Conservation (phyloP, 495 filamentous ascomycete species). For the Aspergillus heteromorphus region DNA sequence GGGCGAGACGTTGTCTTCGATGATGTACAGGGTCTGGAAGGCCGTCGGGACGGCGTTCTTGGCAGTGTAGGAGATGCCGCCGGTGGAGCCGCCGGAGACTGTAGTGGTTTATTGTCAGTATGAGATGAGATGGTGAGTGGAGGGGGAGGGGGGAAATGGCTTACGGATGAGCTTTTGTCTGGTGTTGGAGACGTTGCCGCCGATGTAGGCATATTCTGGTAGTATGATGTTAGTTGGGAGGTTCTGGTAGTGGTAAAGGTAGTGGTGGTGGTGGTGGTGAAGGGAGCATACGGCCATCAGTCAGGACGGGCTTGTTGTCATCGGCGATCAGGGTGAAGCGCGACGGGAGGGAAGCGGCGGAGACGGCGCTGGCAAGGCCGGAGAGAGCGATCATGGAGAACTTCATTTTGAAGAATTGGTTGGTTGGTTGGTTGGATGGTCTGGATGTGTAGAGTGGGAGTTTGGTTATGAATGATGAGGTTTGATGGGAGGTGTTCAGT, state of each 20-base stretch:
- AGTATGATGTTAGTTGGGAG: neutral
- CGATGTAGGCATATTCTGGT: constrained; percentile 21
- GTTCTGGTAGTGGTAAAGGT: neutral
- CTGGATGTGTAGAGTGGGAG: no score
- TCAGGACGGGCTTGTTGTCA: constrained; percentile 26
- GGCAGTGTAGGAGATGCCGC: constrained; percentile 22
- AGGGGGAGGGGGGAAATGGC: neutral
- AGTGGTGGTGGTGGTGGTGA: neutral
- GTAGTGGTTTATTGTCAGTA: constrained; percentile 4
- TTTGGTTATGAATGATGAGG: neutral
- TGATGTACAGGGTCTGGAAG: constrained; percentile 29
- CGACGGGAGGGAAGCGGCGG: constrained; percentile 24
- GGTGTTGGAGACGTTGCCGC: constrained; percentile 16
- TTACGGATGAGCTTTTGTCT: constrained; percentile 26
- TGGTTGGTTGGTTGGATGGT: neutral
- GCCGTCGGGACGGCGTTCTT: constrained; percentile 20
- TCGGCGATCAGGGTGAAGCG: constrained; percentile 31
- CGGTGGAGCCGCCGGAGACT: constrained; percentile 15
- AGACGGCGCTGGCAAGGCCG: constrained; percentile 21
- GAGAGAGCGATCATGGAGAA: constrained; percentile 25
- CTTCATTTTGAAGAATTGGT: constrained; percentile 24
- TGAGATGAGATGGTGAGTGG: neutral
- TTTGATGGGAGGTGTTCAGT: neutral
- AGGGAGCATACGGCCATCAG: constrained; percentile 25
- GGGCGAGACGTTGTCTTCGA: constrained; percentile 20